Evolutionary conservation across 495 filamentous ascomycete species (phyloP).

Genomic region (Saxophila tyrrhenica): DNA sequence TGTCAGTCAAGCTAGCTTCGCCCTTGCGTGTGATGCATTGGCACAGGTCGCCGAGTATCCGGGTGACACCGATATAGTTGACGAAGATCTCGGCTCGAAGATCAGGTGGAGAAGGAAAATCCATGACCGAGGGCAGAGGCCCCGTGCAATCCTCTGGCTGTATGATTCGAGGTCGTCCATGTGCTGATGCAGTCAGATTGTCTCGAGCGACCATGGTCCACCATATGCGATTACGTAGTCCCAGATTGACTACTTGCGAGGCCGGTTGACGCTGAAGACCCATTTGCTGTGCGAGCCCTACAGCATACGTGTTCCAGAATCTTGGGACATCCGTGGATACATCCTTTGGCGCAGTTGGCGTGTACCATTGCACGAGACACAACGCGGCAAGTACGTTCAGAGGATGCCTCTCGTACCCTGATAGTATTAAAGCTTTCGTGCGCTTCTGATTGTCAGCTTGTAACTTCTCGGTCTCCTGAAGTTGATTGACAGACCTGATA

Average conservation of each 20-base stretch:
- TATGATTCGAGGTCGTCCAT: background rate
- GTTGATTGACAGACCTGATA: background rate
- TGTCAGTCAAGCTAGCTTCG: background rate
- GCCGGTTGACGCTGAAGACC: background rate
- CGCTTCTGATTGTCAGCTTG: background rate
- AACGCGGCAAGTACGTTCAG: background rate
- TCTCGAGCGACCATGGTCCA: background rate
- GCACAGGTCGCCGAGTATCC: background rate
- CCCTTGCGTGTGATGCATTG: background rate
- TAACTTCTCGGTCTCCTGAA: background rate
- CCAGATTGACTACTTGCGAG: background rate
- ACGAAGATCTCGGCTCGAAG: background rate
- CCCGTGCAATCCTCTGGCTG: background rate
- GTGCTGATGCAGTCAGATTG: background rate
- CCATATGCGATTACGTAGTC: background rate
- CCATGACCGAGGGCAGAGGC: background rate
- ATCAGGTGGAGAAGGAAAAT: background rate
- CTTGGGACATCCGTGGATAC: background rate
- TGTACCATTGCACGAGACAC: constrained; percentile 1
- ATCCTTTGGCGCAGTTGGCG: background rate
- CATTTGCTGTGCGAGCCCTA: background rate
- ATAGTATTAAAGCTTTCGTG: background rate
- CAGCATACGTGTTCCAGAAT: constrained; percentile 4
- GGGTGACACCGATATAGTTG: background rate
- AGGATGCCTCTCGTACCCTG: background rate